Percentiles rank a stretch among this genome's conserved stretches.
Evolutionary conservation across 345 rosid genomes (phyloP).

Genomic region (Eucalyptus victrix): DNA sequence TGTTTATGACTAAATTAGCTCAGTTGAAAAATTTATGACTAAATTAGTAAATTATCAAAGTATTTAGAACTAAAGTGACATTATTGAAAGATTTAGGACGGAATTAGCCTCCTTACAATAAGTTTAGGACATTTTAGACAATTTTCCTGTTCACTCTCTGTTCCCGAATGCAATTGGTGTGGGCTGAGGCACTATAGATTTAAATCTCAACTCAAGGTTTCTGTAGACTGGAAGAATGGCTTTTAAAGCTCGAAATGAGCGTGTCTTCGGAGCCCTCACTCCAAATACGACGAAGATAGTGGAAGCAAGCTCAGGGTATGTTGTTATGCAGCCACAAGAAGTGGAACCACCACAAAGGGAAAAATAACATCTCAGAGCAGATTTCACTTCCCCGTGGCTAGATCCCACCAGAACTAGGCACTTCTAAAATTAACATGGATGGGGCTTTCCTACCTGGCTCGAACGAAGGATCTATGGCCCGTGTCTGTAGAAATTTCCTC

Average conservation of each 20-base stretch:
- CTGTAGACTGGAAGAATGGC: not conserved
- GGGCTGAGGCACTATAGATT: fast-evolving
- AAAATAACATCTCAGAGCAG: not conserved
- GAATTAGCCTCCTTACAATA: fast-evolving
- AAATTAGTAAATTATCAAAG: too few relatives aligned
- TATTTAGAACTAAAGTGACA: fast-evolving
- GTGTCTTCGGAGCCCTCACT: not conserved
- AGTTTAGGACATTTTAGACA: too few relatives aligned
- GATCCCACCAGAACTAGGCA: not conserved
- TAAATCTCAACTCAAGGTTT: not conserved
- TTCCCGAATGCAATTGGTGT: fast-evolving
- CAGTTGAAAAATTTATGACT: fast-evolving
- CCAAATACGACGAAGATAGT: not conserved
- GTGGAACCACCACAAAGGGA: not conserved
- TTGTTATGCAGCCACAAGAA: not conserved
- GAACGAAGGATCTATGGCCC: not conserved
- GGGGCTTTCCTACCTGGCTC: not conserved
- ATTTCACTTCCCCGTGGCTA: not conserved
- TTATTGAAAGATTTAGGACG: fast-evolving
- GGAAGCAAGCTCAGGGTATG: not conserved
- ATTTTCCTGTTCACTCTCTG: not conserved
- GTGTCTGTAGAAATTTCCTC: not conserved
- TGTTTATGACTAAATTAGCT: fast-evolving
- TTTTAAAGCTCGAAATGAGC: not conserved
- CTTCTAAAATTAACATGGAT: not conserved